Evolutionary conservation across 495 filamentous ascomycete species (phyloP), one percentile per base, ranked within the genome.

Genomic region (Hypoxylon cercidicola): DNA sequence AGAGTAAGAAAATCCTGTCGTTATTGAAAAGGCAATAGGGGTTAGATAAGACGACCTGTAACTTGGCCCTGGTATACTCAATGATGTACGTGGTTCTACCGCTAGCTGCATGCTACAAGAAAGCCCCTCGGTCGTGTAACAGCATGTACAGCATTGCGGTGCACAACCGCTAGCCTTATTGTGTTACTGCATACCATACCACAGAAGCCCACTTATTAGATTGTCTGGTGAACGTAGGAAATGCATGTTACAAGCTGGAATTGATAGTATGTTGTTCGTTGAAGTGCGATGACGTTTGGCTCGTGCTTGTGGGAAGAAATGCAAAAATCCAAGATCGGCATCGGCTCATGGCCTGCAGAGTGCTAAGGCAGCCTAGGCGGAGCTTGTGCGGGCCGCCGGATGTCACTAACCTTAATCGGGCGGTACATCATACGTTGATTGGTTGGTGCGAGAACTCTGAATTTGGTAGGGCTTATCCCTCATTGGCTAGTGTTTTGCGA

Each of bases 371-470:
- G 30, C 30, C 30, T 32, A 62, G 16, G 53, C 34, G 15, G 37
- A 55, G 60, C 60, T 46, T 46, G 55, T 54, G 59, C 59, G 49
- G 65, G 60, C 55, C 50, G 49, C n/a, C 39, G 30, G 13, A 55
- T 25, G 20, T 8, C 19, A n/a, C 65, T 68, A 68, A 60, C 55
- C 65, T 2, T 3, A 47, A 51, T 52, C 15, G 3, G 65, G 46
- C 8, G 19, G 20, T 60, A 25, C 19, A 56, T 68, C 60, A 15
- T 60, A 68, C 34, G 65, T 68, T 68, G 55, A 68, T 68, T 68
- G 65, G 65, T 39, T 46, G 59, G 28, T 39, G 47, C 48, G 46
- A 62, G 48, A 47, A 25, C 25, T 28, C 4, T 13, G 16, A 41
- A 32, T 3, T 25, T 51, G 11, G 13, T 20, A 40, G 12, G 20